Base-by-base conservation (phyloP, 75 land plant genomes). In the Sequoia sempervirens region DNA sequence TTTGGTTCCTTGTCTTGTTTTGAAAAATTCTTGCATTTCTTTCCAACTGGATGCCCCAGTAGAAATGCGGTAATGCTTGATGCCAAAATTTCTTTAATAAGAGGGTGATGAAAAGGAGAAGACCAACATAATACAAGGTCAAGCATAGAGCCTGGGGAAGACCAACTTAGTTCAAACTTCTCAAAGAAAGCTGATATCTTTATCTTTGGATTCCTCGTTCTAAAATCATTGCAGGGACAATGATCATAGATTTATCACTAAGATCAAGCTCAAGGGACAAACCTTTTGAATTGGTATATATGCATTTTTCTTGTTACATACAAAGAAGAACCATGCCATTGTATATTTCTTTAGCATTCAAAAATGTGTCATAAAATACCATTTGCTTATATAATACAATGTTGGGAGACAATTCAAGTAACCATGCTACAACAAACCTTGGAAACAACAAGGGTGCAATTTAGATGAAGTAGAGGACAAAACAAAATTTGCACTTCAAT, bases 171-270 rank as follows among this genome's bases (percentile, higher is more conserved):
- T 43, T 43, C 45, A 43, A 43, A 43, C 6, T 43, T 43, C 45
- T 82, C 86, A 20, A 45, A 40, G 45, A 85, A 85, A 72, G 84
- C 72, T 41, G 86, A 85, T 58, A 54, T 85, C 28, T 85, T 40
- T 23, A 50, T 54, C n/a, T 85, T 85, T 61, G 86, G 86, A 40
- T 20, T 85, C 38, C 84, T 85, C 15, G 6, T 56, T 53, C 84
- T 85, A 9, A 85, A 72, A 61, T 82, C 36, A 54, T 85, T 37
- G 53, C 86, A 28, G 86, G 86, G n/a, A 53, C 45, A 56, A 50
- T 40, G 32, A 85, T 84, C 45, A 82, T 10, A 8, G 78, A 83
- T 74, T 15, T 30, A 41, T 30, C 38, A 75, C 28, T 75, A 28
- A 69, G 73, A 50, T 30, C 78, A 1, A 38, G 11, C 17, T 4